Evolutionary conservation across 1,284 basidiomycete genomes (phyloP).

Genomic region (Leccinum pseudoinsigne): DNA sequence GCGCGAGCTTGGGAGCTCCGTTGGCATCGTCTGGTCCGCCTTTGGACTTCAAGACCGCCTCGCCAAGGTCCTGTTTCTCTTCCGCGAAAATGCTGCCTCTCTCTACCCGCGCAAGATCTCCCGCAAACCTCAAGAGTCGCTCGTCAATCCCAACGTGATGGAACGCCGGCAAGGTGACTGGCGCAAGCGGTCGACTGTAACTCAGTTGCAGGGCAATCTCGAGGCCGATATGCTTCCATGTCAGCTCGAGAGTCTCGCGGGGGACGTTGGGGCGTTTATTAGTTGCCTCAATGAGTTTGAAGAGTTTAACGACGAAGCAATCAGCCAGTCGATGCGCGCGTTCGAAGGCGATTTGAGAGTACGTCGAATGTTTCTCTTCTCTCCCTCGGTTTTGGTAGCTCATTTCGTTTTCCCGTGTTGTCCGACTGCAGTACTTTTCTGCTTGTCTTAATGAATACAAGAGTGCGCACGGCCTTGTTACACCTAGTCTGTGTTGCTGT

Average conservation of each 20-base stretch:
- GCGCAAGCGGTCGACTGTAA: slow-evolving; percentile 22
- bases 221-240: slow-evolving; percentile 11
- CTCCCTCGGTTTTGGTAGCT: neutral
- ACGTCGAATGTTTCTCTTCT: neutral
- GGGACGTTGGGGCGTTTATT: slow-evolving; percentile 49
- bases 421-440: slow-evolving; percentile 29
- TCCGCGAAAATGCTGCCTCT: slow-evolving; percentile 35
- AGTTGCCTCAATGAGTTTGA: slow-evolving; percentile 54
- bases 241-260: slow-evolving; percentile 41
- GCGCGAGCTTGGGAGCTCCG: slow-evolving; percentile 36
- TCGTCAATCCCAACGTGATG: slow-evolving; percentile 33
- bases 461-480: slow-evolving; percentile 7
- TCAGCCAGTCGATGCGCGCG: slow-evolving; percentile 48
- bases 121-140: slow-evolving; percentile 26
- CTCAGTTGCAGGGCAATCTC: slow-evolving; percentile 21
- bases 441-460: slow-evolving; percentile 31
- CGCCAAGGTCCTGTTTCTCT: slow-evolving; percentile 33
- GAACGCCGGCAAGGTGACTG: slow-evolving; percentile 23
- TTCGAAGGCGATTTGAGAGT: slow-evolving; percentile 54
- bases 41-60: slow-evolving; percentile 36
- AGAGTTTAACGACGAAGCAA: slow-evolving; percentile 52
- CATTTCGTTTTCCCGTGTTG: neutral
- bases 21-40: slow-evolving; percentile 34
- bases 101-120: slow-evolving; percentile 32
- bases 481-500: slow-evolving; percentile 17